Percentiles rank a stretch among this genome's conserved stretches.
Evolutionary conservation across 2,329 filamentous ascomycete species (phyloP).

Genomic region (Beauveria australis): DNA sequence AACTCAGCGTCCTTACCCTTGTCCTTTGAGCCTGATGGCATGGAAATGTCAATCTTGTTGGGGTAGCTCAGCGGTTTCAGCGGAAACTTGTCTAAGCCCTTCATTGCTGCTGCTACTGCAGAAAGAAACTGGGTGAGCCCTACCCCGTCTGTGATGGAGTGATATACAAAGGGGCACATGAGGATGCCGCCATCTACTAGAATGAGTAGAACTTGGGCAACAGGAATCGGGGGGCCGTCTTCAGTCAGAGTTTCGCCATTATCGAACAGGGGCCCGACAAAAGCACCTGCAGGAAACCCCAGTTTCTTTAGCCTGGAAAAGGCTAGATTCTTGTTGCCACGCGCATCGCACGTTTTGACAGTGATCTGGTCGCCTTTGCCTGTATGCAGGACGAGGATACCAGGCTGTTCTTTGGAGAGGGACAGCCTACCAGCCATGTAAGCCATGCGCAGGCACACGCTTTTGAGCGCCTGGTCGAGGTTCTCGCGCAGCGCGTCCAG

Average conservation of each 20-base stretch:
- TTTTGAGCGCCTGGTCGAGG: slow-evolving; percentile 4
- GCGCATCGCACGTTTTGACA: background rate
- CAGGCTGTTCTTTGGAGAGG: background rate
- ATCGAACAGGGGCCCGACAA: slow-evolving; percentile 21
- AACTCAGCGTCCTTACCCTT: background rate
- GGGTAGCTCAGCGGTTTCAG: slow-evolving; percentile 16
- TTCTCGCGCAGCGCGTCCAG: slow-evolving; percentile 6
- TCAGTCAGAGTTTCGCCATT: slow-evolving; percentile 9
- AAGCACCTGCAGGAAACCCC: slow-evolving; percentile 23
- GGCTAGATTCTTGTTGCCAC: background rate
- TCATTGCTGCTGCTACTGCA: slow-evolving; percentile 22
- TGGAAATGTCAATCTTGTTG: slow-evolving; percentile 1
- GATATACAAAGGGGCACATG: slow-evolving; percentile 33
- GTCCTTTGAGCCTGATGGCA: background rate
- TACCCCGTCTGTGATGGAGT: slow-evolving; percentile 33
- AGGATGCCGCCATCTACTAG: slow-evolving; percentile 32
- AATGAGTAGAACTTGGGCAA: slow-evolving; percentile 29
- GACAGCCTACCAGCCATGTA: slow-evolving; percentile 5
- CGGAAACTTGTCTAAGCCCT: background rate
- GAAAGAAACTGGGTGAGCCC: slow-evolving; percentile 31
- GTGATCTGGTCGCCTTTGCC: background rate
- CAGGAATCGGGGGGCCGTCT: slow-evolving; percentile 22
- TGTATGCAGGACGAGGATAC: background rate
- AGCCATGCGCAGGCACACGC: background rate
- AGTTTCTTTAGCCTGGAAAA: slow-evolving; percentile 20